Evolutionary conservation across 148 eudicot genomes (phyloP).

Genomic region (Drosera capensis): DNA sequence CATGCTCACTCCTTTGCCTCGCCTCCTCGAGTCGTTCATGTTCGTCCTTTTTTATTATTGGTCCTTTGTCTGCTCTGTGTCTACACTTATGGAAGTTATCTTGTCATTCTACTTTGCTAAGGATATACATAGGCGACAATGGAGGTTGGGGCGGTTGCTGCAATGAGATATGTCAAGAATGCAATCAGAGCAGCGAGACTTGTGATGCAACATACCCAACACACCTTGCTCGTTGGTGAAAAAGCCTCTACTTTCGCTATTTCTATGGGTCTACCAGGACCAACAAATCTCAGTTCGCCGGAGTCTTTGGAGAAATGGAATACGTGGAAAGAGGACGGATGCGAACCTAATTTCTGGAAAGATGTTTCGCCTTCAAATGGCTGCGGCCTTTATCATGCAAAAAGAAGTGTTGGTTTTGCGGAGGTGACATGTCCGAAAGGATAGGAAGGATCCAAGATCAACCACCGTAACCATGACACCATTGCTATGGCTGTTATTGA

Average conservation of each 20-base stretch:
- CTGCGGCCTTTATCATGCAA: constrained; percentile 73
- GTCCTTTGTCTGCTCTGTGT: not conserved
- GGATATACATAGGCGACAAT: constrained; percentile 64
- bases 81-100: constrained; percentile 5
- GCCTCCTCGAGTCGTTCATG: too few species aligned
- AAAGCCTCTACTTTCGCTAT: constrained; percentile 82
- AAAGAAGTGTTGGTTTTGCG: constrained; percentile 4
- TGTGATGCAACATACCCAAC: constrained; percentile 79
- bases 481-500: constrained; percentile 89
- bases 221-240: constrained; percentile 88
- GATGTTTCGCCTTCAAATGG: constrained; percentile 41
- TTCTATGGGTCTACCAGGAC: constrained; percentile 96
- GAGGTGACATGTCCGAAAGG: constrained; percentile 13
- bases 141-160: constrained; percentile 98
- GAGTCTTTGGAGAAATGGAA: constrained; percentile 68
- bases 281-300: constrained; percentile 68
- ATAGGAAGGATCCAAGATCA: constrained; percentile 20
- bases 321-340: constrained; percentile 55
- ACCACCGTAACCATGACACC: constrained; percentile 70
- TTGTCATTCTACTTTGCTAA: constrained; percentile 21
- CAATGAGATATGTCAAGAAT: constrained; percentile 80
- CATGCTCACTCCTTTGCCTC: too few species aligned
- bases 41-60: not conserved
- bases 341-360: constrained; percentile 79
- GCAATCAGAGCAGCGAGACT: constrained; percentile 73